Evolutionary conservation across 106 monocot genomes (phyloP).

Genomic region (Chionographis japonica): DNA sequence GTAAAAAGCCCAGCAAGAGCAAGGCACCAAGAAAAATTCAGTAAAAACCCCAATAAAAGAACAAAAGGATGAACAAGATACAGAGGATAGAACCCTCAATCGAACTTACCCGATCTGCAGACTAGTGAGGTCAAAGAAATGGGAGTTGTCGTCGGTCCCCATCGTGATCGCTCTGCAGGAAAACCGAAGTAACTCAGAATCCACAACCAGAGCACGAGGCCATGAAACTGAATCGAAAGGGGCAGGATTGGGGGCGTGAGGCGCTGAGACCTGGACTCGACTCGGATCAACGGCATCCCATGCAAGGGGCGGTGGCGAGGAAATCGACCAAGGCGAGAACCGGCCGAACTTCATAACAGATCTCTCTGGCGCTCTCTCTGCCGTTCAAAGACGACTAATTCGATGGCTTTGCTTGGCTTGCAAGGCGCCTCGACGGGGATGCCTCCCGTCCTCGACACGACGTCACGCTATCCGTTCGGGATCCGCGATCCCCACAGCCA

Average conservation of each 20-base stretch:
- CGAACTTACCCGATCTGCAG: slow-evolving; percentile 78
- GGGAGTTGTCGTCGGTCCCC: slow-evolving; percentile 20
- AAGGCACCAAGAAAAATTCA: background rate
- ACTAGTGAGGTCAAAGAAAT: slow-evolving; percentile 76
- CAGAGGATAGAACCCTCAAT: background rate
- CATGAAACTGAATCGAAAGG: background rate
- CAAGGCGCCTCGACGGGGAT: slow-evolving; percentile 7
- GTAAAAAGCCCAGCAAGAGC: too few species aligned
- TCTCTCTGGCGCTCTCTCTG: background rate
- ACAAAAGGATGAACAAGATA: background rate
- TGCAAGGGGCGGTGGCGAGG: background rate
- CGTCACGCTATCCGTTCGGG: background rate
- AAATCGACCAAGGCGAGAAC: background rate
- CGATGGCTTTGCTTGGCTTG: slow-evolving; percentile 7
- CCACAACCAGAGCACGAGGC: background rate
- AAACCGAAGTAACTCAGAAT: background rate
- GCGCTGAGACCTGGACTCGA: too few species aligned
- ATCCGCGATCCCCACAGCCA: too few species aligned
- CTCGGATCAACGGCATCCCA: background rate
- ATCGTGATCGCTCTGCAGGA: slow-evolving; percentile 9
- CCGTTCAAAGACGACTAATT: background rate
- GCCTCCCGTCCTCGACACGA: slow-evolving; percentile 11
- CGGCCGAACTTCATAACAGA: background rate
- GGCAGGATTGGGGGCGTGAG: background rate
- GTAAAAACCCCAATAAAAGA: background rate